These are phyloP conservation scores for Mortierella alpina DNA, from an alignment of 192 early-diverging fungal genomes.

Conservation along the genomic window DNA sequence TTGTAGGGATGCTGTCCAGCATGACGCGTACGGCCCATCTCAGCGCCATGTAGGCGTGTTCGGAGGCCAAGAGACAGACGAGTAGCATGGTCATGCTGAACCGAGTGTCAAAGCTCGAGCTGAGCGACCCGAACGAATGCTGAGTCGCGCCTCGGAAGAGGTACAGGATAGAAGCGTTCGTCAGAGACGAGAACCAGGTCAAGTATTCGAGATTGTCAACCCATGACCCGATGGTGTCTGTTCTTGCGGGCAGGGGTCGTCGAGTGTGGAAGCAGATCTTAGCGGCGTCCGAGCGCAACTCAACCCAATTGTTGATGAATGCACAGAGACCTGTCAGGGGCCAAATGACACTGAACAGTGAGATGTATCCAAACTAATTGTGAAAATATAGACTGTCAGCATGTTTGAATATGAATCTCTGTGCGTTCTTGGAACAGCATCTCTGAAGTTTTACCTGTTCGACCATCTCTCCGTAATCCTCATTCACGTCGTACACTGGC, in stretches of 20 bases:
- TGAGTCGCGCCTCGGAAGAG: slow-evolving; percentile 56
- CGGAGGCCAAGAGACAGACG: slow-evolving; percentile 34
- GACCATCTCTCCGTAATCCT: slow-evolving; percentile 94
- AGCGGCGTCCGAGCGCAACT: slow-evolving; percentile 90
- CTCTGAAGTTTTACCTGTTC: slow-evolving; percentile 70
- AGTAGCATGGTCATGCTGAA: slow-evolving; percentile 36
- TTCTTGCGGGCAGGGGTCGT: slow-evolving; percentile 76
- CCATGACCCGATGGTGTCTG: slow-evolving; percentile 86
- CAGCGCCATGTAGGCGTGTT: slow-evolving; percentile 36
- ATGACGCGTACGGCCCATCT: slow-evolving; percentile 11
- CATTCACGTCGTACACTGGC: slow-evolving; percentile 85
- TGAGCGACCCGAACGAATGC: background rate
- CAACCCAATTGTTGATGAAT: slow-evolving; percentile 91
- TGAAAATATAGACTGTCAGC: background rate
- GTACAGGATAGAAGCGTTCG: slow-evolving; percentile 66
- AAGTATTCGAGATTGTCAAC: slow-evolving; percentile 65
- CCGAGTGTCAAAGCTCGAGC: slow-evolving; percentile 2
- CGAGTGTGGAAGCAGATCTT: slow-evolving; percentile 86
- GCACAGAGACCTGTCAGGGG: slow-evolving; percentile 85
- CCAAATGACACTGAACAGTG: slow-evolving; percentile 88
- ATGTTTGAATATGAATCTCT: no score
- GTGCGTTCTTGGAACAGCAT: background rate
- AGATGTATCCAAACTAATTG: slow-evolving; percentile 84
- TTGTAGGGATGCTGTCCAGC: slow-evolving; percentile 37
- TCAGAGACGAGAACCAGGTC: slow-evolving; percentile 69